Evolutionary conservation across 2,329 filamentous ascomycete genomes (phyloP), one percentile per base, ranked within the genome.

Genomic region (Scorias spongiosa): DNA sequence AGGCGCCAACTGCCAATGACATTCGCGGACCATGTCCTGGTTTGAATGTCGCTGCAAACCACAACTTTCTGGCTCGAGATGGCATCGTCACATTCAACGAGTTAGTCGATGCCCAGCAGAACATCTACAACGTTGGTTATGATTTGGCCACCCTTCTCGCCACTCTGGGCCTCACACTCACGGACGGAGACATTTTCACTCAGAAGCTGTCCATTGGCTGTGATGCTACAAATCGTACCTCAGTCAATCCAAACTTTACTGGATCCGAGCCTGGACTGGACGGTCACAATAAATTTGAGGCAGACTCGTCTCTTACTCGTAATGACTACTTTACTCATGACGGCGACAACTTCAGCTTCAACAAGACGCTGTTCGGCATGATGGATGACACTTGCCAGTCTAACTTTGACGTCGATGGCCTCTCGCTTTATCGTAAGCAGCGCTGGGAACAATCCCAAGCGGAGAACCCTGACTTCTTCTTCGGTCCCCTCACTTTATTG

Each of bases 101-200:
- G 50, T 58, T 68, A n/a, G 63, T 68, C 40, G 63, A 66, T 47
- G 64, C 64, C 29, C 63, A 66, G 40, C 65, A 68, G 50, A 67
- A 69, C 41, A 45, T 68, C 20, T 69, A 66, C 56, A 68, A 68
- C 32, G 60, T 68, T 17, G 63, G 57, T 40, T 66, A 63, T 42
- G 64, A 66, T 46, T 55, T 67, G 18, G 60, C 65, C 8, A 54
- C 56, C 26, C 50, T 65, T 10, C 58, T 68, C 10, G 64, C 66
- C 2, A 51, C 59, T 7, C 57, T 66, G 7, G 64, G 63, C 42
- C 56, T 69, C 5, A 55, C 55, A 10, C 49, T 62, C 4, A 59
- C 59, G 29, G 64, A 66, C 41, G 66, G 66, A 15, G 66, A 68
- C 44, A 41, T 63, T 2, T 52, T 64, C 20, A 68, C 65, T 12